These are phyloP conservation scores for Aspergillus carbonarius DNA, from an alignment of 2,329 filamentous ascomycete species.

Conservation along the genomic window DNA sequence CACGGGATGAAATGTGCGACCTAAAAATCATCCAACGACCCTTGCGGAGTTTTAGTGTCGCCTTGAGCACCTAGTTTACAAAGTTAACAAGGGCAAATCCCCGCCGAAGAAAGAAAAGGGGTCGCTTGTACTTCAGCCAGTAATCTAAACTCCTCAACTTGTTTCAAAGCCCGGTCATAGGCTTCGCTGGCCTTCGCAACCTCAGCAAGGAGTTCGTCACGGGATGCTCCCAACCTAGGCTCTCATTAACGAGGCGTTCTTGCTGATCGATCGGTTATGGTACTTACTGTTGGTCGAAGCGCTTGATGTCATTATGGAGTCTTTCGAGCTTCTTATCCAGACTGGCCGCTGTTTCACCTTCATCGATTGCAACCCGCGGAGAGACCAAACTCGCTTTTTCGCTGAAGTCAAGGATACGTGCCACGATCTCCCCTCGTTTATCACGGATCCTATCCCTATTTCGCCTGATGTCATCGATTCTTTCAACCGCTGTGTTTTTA, in stretches of 20 bases:
- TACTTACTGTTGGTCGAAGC: constrained; percentile 52
- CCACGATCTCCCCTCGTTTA: constrained; percentile 50
- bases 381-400: constrained; percentile 56
- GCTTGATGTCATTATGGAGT: constrained; percentile 59
- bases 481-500: constrained; percentile 62
- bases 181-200: constrained; percentile 38
- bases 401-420: constrained; percentile 55
- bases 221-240: constrained; percentile 58
- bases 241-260: constrained; percentile 24
- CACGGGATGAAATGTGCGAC: constrained; percentile 77
- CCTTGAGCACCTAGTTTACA: constrained; percentile 49
- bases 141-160: constrained; percentile 39
- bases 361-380: constrained; percentile 61
- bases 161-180: constrained; percentile 37
- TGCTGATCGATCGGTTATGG: not conserved
- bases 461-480: constrained; percentile 50
- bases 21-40: constrained; percentile 79
- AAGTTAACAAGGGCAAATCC: not conserved
- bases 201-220: constrained; percentile 61
- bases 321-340: constrained; percentile 50
- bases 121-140: constrained; percentile 39
- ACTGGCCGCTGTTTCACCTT: constrained; percentile 61
- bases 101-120: not conserved
- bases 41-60: constrained; percentile 67
- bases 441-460: constrained; percentile 48